phyloP scores from a whole-genome alignment of 305 asterid species.

The Rubia peregrina region DNA sequence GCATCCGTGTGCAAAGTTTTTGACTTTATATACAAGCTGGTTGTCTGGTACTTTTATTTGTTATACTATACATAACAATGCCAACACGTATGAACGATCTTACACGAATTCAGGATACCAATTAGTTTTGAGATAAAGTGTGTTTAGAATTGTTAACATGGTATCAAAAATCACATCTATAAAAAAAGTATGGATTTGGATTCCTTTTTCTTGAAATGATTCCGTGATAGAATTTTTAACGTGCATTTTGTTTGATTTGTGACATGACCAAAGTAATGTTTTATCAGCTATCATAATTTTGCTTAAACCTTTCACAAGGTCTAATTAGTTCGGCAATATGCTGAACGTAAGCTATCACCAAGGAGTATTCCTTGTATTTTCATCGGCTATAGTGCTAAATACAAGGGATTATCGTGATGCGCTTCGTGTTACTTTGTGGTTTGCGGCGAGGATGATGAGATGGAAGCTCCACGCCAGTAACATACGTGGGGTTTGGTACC shows the following conservation, averaged over 20 bases:
- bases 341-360: too few relatives aligned
- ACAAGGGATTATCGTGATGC: too few relatives aligned
- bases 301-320: not conserved
- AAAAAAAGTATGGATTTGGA: not conserved
- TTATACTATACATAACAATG: not conserved
- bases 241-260: not conserved
- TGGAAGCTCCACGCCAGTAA: too few relatives aligned
- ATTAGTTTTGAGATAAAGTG: not conserved
- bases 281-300: not conserved
- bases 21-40: not conserved
- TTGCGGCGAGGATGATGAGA: too few relatives aligned
- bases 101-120: not conserved
- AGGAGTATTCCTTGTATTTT: too few relatives aligned
- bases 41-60: not conserved
- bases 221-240: not conserved
- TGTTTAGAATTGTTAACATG: not conserved
- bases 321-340: not conserved
- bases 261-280: too few relatives aligned
- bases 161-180: not conserved
- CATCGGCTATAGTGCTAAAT: too few relatives aligned
- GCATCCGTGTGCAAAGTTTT: not conserved
- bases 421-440: too few relatives aligned
- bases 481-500: too few relatives aligned
- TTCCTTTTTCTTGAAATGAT: not conserved
- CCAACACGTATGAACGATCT: not conserved